Conservation (phyloP, 108 stramenopile species). For the Skeletonema menzelii region DNA sequence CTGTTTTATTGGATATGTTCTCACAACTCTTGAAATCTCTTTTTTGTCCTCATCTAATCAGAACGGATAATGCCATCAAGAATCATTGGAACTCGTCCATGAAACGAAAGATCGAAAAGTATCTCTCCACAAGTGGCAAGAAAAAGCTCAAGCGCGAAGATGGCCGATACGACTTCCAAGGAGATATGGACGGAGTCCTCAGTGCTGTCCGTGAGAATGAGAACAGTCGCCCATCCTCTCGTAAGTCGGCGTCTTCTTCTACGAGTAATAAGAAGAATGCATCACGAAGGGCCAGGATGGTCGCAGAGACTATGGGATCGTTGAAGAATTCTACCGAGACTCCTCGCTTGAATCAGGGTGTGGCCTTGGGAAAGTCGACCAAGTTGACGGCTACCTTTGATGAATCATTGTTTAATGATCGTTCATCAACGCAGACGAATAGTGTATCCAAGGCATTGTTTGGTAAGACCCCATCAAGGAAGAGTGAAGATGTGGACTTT, state of each 20-base stretch:
- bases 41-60: slow-evolving; percentile 17
- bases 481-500: slow-evolving; percentile 12
- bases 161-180: slow-evolving; percentile 84
- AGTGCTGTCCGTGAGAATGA: slow-evolving; percentile 65
- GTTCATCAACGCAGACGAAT: slow-evolving; percentile 2
- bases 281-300: neutral
- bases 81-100: slow-evolving; percentile 96
- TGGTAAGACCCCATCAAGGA: slow-evolving; percentile 9
- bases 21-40: neutral
- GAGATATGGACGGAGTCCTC: slow-evolving; percentile 83
- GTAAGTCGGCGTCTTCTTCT: slow-evolving; percentile 1
- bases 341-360: slow-evolving; percentile 4
- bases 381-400: slow-evolving; percentile 11
- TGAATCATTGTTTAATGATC: slow-evolving; percentile 19
- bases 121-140: slow-evolving; percentile 35
- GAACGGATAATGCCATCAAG: slow-evolving; percentile 99
- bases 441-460: slow-evolving; percentile 21
- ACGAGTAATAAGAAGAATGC: neutral
- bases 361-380: neutral
- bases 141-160: slow-evolving; percentile 42
- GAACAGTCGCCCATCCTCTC: neutral
- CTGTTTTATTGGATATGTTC: too few species aligned
- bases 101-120: slow-evolving; percentile 82
- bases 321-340: slow-evolving; percentile 2
- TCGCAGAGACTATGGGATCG: neutral